Evolutionary conservation across 345 rosid genomes (phyloP), one percentile per base, ranked within the genome.

Genomic region (Psidium friedrichsthalianum): DNA sequence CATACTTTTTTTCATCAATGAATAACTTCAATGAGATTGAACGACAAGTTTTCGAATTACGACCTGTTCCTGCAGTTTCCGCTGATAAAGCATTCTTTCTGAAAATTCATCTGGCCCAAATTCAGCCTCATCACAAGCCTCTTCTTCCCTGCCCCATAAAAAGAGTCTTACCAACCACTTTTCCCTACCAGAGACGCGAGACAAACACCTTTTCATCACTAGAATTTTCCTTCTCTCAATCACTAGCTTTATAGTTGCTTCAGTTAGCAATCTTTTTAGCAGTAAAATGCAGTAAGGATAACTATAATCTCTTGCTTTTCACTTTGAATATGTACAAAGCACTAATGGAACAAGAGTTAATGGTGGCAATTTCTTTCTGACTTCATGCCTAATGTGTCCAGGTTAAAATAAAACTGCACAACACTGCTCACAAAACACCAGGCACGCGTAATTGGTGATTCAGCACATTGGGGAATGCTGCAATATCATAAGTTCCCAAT

Each of bases 121-220:
- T 88, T 95, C 98, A 55, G 99, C 98, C 93, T 95, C 98, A 85
- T 93, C 96, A 88, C 98, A 95, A 74, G 89, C 96, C 85, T 90
- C 87, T 90, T 94, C 98, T 86, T 94, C 99, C 84, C 96, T 95
- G 86, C 56, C 51, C 84, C 49, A 83, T 54, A 57, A 61, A 32
- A 20, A 61, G 8, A 54, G 42, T 61, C 42, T 61, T 13, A 61
- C 42, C 42, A 61, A 84, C 81, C 59, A 55, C 3, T 59, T 69
- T 69, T 32, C 78, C 47, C 47, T 69, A 18, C 2, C 44, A 32
- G 13, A 32, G 44, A 69, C 20, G 47, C 78, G 4, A 8, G 57
- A 55, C 14, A 52, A 52, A 27, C 44, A 82, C 55, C 44, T 55
- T 82, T 52, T 52, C 24, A 8, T 82, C 83, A 52, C 36, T 51